Percentiles rank a stretch among this genome's conserved stretches.
These are phyloP conservation scores for Adansonia digitata DNA, from an alignment of 345 rosid genomes.

Conservation along the genomic window DNA sequence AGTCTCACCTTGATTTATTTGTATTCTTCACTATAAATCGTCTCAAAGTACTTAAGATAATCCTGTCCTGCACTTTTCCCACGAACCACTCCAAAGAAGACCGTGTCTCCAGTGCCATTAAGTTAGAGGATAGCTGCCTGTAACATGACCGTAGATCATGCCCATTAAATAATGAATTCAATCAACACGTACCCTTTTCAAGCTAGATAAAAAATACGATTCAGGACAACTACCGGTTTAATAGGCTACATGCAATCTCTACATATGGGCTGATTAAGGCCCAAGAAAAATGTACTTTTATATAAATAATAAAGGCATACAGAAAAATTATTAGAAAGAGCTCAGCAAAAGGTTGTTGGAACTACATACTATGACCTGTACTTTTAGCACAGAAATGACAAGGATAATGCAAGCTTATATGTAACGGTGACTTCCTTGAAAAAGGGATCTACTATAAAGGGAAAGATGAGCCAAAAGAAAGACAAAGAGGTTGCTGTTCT, in stretches of 20 bases:
- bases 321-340: too few relatives aligned
- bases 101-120: slow-evolving; percentile 34
- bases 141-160: slow-evolving; percentile 17
- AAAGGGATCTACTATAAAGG: background rate
- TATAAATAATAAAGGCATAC: too few relatives aligned
- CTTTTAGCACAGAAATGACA: background rate
- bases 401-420: background rate
- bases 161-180: slow-evolving; percentile 3
- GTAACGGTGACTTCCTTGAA: background rate
- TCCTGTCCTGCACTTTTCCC: slow-evolving; percentile 62
- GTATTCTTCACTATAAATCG: slow-evolving; percentile 43
- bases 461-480: background rate
- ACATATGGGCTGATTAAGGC: too few relatives aligned
- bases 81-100: slow-evolving; percentile 67
- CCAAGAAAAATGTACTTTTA: too few relatives aligned
- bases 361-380: background rate
- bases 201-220: too few relatives aligned
- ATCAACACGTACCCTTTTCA: background rate
- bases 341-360: background rate
- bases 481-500: background rate
- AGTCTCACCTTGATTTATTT: slow-evolving; percentile 51
- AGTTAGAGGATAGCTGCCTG: slow-evolving; percentile 53
- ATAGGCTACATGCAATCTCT: too few relatives aligned
- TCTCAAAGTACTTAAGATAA: slow-evolving; percentile 59
- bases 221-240: too few relatives aligned